A percentile compares a stretch with the other conserved stretches of the same genome.
phyloP scores from a whole-genome alignment of 2,329 filamentous ascomycete species.

The Bipolaris gigantea region DNA sequence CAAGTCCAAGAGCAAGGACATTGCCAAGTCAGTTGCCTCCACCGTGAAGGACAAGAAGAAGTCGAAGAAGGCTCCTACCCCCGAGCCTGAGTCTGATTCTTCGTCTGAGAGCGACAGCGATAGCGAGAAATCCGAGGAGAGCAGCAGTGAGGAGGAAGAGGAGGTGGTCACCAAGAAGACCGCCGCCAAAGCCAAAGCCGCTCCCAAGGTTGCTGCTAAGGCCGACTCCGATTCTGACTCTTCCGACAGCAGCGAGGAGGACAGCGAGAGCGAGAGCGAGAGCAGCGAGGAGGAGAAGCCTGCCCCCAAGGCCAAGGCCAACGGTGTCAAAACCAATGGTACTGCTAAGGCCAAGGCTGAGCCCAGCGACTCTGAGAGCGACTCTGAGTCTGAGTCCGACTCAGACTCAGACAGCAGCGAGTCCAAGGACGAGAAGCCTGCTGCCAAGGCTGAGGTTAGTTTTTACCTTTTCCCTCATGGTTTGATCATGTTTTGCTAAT shows the following conservation, averaged over 20 bases:
- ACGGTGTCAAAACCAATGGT: conserved; percentile 39
- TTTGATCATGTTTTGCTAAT: conserved; percentile 18
- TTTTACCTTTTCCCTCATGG: not conserved
- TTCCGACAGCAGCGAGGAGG: conserved; percentile 29
- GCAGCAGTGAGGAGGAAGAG: conserved; percentile 38
- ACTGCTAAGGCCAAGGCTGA: conserved; percentile 43
- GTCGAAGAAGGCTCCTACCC: conserved; percentile 53
- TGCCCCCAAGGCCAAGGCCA: conserved; percentile 37
- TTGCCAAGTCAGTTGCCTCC: conserved; percentile 57
- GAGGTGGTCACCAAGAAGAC: conserved; percentile 44
- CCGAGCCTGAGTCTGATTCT: conserved; percentile 49
- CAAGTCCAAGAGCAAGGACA: conserved; percentile 68
- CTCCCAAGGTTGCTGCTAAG: conserved; percentile 40
- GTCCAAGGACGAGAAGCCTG: conserved; percentile 34
- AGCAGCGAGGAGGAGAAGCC: conserved; percentile 36
- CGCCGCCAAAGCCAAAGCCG: conserved; percentile 37
- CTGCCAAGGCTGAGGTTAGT: conserved; percentile 41
- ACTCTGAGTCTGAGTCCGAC: conserved; percentile 30
- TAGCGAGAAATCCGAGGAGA: conserved; percentile 37
- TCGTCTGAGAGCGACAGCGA: conserved; percentile 43
- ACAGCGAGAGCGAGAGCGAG: conserved; percentile 31
- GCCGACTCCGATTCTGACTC: conserved; percentile 40
- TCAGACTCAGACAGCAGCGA: conserved; percentile 22
- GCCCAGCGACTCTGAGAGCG: conserved; percentile 38
- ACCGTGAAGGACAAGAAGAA: conserved; percentile 56